Base-by-base conservation (phyloP, 202 grass and related monocot species). In the Hordeum pubiflorum region DNA sequence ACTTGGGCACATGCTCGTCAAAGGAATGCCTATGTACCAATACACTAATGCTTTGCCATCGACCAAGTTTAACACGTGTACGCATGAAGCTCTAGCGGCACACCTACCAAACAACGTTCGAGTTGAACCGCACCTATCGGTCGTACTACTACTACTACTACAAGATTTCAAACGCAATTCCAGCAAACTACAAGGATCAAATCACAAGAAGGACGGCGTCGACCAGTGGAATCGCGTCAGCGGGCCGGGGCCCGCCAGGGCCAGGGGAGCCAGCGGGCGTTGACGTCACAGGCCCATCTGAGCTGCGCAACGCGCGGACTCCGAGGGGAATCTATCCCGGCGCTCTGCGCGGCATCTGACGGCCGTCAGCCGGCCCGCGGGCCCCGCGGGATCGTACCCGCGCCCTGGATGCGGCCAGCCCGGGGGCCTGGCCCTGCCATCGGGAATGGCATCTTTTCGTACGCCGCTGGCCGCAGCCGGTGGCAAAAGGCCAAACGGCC, bases 301-400 rank as follows among this genome's bases (percentile, higher is more conserved):
- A 50, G 50, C 32, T 0, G 17, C 5, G 63, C 72, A n/a, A 0
- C 34, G 78, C 84, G 46, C 81, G 54, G 15, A 27, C 22, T 71
- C 43, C 78, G 81, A 89, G 80, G 90, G 84, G 90, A 89, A 92
- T 89, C 90, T 76, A 20, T 54, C 17, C 17, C 46, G 48, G 81
- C 90, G 73, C 84, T 92, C 33, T 33, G 83, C 12, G 75, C 64
- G 46, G 68, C 72, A 84, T 92, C 87, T 87, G 81, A 92, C 81
- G 83, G 77, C 58, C 65, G 83, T 78, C 83, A 86, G 90, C 9
- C 9, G 3, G 17, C 62, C 23, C 23, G 27, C 15, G 86, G 89
- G 70, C 2, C 85, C 89, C 72, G 33, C 60, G 8, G 8, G 13
- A 72, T 57, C 58, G 79, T 65, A 83, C 72, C 50, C 15, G 67